These are phyloP conservation scores for Pyricularia grisea DNA, from an alignment of 2,329 filamentous ascomycete species.

Conservation along the genomic window DNA sequence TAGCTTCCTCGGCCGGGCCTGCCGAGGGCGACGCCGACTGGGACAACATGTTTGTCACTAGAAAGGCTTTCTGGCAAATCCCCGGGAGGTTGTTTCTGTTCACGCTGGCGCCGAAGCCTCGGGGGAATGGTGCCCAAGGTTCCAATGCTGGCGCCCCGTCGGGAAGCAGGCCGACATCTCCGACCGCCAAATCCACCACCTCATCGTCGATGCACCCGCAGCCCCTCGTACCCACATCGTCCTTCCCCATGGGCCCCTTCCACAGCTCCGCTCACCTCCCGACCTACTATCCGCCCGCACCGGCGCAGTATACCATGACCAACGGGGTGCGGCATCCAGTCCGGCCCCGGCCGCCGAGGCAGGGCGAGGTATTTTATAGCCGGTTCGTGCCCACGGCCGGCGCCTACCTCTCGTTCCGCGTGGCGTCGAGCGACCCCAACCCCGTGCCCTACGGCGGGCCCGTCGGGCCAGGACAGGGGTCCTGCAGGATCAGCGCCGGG, in stretches of 20 bases:
- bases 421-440: slow-evolving; percentile 60
- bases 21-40: slow-evolving; percentile 49
- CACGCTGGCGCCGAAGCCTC: slow-evolving; percentile 55
- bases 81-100: slow-evolving; percentile 83
- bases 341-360: slow-evolving; percentile 77
- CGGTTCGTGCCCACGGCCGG: slow-evolving; percentile 74
- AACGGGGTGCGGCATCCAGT: slow-evolving; percentile 76
- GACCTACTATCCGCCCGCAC: slow-evolving; percentile 80
- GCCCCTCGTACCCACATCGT: slow-evolving; percentile 15
- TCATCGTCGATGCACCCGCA: slow-evolving; percentile 13
- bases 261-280: slow-evolving; percentile 76
- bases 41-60: slow-evolving; percentile 73
- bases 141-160: slow-evolving; percentile 41
- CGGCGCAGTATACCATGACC: slow-evolving; percentile 72
- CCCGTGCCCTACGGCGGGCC: neutral
- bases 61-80: slow-evolving; percentile 83
- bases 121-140: slow-evolving; percentile 15
- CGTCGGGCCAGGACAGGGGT: neutral
- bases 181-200: slow-evolving; percentile 14
- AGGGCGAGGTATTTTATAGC: slow-evolving; percentile 86
- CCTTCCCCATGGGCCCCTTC: slow-evolving; percentile 56
- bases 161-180: slow-evolving; percentile 44
- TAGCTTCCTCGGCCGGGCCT: slow-evolving; percentile 51
- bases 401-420: slow-evolving; percentile 82
- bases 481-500: neutral